A percentile compares a stretch with the other conserved stretches of the same genome.
phyloP scores from a whole-genome alignment of 768 basidiomycete species.

The Austroboletus festivus region DNA sequence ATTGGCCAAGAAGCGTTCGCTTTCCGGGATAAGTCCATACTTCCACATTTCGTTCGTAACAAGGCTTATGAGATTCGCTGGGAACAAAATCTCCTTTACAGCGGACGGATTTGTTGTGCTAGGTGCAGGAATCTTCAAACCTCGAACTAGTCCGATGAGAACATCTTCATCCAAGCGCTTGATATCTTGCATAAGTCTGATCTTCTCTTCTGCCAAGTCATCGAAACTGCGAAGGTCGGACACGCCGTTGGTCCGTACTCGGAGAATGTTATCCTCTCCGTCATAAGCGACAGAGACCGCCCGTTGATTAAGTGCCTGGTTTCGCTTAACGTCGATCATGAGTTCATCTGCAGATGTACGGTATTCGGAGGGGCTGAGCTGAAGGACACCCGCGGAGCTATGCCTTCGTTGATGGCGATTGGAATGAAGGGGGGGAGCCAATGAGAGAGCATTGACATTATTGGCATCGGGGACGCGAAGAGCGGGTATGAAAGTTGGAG shows the following conservation, averaged over 20 bases:
- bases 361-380: constrained; percentile 54
- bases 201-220: constrained; percentile 93
- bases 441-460: constrained; percentile 42
- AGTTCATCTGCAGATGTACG: constrained; percentile 78
- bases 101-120: constrained; percentile 89
- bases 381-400: constrained; percentile 80
- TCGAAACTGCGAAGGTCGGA: constrained; percentile 75
- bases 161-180: constrained; percentile 93
- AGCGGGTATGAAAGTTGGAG: constrained; percentile 83
- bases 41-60: constrained; percentile 99
- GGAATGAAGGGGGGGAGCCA: constrained; percentile 32
- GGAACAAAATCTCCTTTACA: constrained; percentile 97
- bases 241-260: constrained; percentile 62
- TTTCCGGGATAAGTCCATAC: constrained; percentile 93
- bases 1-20: constrained; percentile 96
- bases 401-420: constrained; percentile 78
- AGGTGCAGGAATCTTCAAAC: constrained; percentile 89
- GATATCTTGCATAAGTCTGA: constrained; percentile 85
- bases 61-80: constrained; percentile 94
- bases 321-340: constrained; percentile 70
- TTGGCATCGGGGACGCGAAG: constrained; percentile 54
- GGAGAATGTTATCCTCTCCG: constrained; percentile 71
- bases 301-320: constrained; percentile 68
- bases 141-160: constrained; percentile 82
- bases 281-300: constrained; percentile 88